Percentiles rank a stretch among this genome's conserved stretches.
These are phyloP conservation scores for Cardamine chenopodiifolia DNA, from an alignment of 345 rosid species.

Conservation along the genomic window DNA sequence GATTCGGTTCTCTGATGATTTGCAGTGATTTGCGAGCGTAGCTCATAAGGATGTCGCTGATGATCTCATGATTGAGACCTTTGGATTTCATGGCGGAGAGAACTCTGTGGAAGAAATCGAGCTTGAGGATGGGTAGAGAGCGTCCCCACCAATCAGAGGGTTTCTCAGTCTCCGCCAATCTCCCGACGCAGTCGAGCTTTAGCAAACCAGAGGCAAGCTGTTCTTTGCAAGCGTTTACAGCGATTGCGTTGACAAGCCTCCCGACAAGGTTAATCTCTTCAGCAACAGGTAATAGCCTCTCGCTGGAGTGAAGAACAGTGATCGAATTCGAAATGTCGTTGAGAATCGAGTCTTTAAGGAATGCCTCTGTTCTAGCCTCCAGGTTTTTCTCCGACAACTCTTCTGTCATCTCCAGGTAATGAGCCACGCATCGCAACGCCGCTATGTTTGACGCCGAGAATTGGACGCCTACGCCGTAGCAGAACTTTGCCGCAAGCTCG, in stretches of 20 bases:
- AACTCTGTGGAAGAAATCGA: constrained; percentile 86
- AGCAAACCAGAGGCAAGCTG: constrained; percentile 87
- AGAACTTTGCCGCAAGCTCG: constrained; percentile 96
- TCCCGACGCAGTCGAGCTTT: constrained; percentile 56
- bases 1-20: constrained; percentile 48
- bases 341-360: constrained; percentile 62
- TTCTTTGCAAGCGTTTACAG: constrained; percentile 86
- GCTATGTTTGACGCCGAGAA: constrained; percentile 71
- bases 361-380: constrained; percentile 68
- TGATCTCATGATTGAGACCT: constrained; percentile 89
- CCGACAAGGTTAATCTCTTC: constrained; percentile 78
- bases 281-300: constrained; percentile 66
- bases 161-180: constrained; percentile 59
- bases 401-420: constrained; percentile 94
- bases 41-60: constrained; percentile 80
- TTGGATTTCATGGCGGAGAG: constrained; percentile 81
- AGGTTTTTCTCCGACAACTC: constrained; percentile 81
- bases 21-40: constrained; percentile 83
- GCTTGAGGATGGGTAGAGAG: constrained; percentile 66
- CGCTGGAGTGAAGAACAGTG: constrained; percentile 70
- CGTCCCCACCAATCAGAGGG: constrained; percentile 94
- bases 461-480: constrained; percentile 78
- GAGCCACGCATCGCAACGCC: constrained; percentile 66
- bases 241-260: constrained; percentile 77
- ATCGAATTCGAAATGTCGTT: constrained; percentile 69